Percentiles rank a stretch among this genome's conserved stretches.
Conservation (phyloP, 116 monocot genomes). For the Dioscorea cayenensis region DNA sequence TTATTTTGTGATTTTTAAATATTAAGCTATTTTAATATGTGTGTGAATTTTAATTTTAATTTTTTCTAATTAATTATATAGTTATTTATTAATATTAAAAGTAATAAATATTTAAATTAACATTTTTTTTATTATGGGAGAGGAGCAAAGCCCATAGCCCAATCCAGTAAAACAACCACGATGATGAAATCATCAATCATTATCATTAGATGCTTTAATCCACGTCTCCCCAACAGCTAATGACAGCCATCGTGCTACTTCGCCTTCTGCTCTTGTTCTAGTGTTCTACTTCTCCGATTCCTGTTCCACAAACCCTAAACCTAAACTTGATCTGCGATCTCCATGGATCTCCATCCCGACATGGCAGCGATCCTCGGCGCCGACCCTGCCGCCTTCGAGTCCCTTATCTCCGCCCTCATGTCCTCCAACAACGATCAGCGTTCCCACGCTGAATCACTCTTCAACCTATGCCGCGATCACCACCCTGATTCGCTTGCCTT, state of each 20-base stretch:
- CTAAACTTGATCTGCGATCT: background rate
- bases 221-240: background rate
- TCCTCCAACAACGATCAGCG: slow-evolving; percentile 29
- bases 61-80: too few relatives aligned
- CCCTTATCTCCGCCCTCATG: slow-evolving; percentile 25
- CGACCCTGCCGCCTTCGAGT: slow-evolving; percentile 19
- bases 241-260: background rate
- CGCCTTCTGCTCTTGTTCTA: background rate
- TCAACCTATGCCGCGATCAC: slow-evolving; percentile 22
- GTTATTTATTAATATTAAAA: too few relatives aligned
- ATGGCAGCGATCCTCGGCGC: slow-evolving; percentile 13
- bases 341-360: slow-evolving; percentile 7
- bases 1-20: too few relatives aligned
- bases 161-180: background rate
- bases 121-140: too few relatives aligned
- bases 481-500: slow-evolving; percentile 20
- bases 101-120: too few relatives aligned
- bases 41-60: too few relatives aligned
- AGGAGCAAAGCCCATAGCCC: background rate
- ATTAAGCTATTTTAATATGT: too few relatives aligned
- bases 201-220: background rate
- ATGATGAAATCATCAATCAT: background rate
- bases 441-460: slow-evolving; percentile 22
- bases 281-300: background rate
- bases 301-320: background rate